phyloP scores from a whole-genome alignment of 106 monocot species.

The Acorus calamus region DNA sequence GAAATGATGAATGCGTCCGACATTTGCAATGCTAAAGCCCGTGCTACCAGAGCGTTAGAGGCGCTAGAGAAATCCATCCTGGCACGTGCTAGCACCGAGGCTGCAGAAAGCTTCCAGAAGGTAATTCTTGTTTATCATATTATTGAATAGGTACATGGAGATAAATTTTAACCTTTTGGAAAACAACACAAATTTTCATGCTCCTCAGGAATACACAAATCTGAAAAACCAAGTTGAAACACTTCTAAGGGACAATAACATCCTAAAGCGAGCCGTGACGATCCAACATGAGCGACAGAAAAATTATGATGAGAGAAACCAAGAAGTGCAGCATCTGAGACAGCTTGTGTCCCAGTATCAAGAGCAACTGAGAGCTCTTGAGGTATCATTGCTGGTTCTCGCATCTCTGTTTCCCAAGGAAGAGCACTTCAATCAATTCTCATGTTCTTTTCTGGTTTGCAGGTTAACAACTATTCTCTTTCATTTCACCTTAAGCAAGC shows the following conservation, averaged over 20 bases:
- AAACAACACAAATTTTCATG: not conserved
- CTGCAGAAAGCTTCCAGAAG: not conserved
- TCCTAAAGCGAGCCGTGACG: slow-evolving; percentile 70
- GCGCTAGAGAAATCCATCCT: slow-evolving; percentile 5
- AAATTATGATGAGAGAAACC: slow-evolving; percentile 45
- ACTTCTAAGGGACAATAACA: slow-evolving; percentile 46
- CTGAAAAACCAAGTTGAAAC: slow-evolving; percentile 62
- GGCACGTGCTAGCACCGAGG: not conserved
- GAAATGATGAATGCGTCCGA: slow-evolving; percentile 7
- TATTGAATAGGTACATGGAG: no score
- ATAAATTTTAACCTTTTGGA: no score
- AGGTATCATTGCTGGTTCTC: slow-evolving; percentile 10
- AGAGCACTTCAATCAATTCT: no score
- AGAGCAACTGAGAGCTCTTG: slow-evolving; percentile 45
- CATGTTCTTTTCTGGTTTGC: not conserved
- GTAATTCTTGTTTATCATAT: not conserved
- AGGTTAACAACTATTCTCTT: slow-evolving; percentile 60
- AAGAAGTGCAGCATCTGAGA: slow-evolving; percentile 60
- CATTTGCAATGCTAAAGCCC: not conserved
- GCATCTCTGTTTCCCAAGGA: no score
- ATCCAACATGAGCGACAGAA: slow-evolving; percentile 81
- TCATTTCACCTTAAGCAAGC: slow-evolving; percentile 52
- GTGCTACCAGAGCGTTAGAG: slow-evolving; percentile 4
- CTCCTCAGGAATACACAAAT: slow-evolving; percentile 41
- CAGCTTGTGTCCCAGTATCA: slow-evolving; percentile 62